phyloP scores from a whole-genome alignment of 2,329 filamentous ascomycete species.

The Aspergillus piperis region DNA sequence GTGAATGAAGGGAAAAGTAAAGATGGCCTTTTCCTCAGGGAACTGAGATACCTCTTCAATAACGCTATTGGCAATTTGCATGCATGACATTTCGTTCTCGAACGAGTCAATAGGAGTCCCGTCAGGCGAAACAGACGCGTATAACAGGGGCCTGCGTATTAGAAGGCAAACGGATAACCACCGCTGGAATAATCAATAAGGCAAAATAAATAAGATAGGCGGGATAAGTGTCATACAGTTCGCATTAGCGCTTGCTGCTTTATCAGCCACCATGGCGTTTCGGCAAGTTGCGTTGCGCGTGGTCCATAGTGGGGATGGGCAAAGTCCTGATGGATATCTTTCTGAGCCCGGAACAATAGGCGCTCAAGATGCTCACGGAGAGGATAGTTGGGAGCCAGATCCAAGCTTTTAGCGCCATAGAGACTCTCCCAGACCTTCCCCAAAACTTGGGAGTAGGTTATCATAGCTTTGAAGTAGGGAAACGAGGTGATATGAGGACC shows the following conservation, averaged over 20 bases:
- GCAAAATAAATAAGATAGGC: background rate
- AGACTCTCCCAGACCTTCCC: slow-evolving; percentile 27
- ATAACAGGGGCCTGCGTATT: slow-evolving; percentile 24
- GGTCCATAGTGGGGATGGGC: slow-evolving; percentile 10
- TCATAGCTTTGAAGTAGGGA: slow-evolving; percentile 25
- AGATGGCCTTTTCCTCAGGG: slow-evolving; percentile 22
- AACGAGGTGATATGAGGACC: slow-evolving; percentile 9
- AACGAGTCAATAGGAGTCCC: slow-evolving; percentile 10
- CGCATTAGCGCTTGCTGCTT: slow-evolving; percentile 27
- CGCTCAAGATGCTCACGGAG: slow-evolving; percentile 23
- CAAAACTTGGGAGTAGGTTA: slow-evolving; percentile 21
- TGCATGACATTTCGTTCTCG: slow-evolving; percentile 25
- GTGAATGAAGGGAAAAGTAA: slow-evolving; percentile 27
- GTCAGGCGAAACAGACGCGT: background rate
- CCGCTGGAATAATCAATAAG: slow-evolving; percentile 14
- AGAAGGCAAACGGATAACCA: slow-evolving; percentile 24
- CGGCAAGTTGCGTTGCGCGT: background rate
- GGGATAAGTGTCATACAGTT: slow-evolving; percentile 17
- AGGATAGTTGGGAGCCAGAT: background rate
- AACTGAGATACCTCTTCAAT: slow-evolving; percentile 23
- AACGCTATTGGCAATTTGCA: slow-evolving; percentile 19
- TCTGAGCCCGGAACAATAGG: slow-evolving; percentile 20
- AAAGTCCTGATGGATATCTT: slow-evolving; percentile 18
- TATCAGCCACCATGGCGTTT: slow-evolving; percentile 20
- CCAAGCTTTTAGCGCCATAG: slow-evolving; percentile 18